Conservation (phyloP, 2,329 filamentous ascomycete species). For the Sporothrix pseudoabietina region DNA sequence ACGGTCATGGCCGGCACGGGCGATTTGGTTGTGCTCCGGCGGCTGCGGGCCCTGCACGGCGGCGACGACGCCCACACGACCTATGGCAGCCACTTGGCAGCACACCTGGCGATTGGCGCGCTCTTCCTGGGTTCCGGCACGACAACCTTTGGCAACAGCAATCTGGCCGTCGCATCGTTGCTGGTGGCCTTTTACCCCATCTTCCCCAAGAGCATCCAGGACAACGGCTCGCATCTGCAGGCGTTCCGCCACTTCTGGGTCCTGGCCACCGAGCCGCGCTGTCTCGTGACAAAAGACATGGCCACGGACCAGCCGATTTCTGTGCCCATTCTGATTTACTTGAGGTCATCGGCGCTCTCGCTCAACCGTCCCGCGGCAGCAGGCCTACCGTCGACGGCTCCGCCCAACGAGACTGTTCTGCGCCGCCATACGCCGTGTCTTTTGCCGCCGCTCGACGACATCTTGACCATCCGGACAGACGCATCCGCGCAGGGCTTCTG, state of each 20-base stretch:
- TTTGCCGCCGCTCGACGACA: constrained; percentile 65
- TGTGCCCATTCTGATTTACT: constrained; percentile 67
- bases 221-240: constrained; percentile 93
- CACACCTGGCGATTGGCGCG: constrained; percentile 86
- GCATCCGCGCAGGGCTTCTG: constrained; percentile 70
- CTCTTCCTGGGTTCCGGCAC: constrained; percentile 92
- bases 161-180: constrained; percentile 81
- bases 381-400: constrained; percentile 43
- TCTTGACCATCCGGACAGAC: constrained; percentile 62
- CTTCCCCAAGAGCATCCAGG: constrained; percentile 84
- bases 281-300: constrained; percentile 83
- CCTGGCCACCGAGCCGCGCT: constrained; percentile 84
- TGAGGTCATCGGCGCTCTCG: constrained; percentile 45
- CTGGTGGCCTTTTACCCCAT: constrained; percentile 93
- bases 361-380: constrained; percentile 40
- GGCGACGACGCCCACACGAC: constrained; percentile 80
- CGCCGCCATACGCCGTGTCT: constrained; percentile 59
- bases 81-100: constrained; percentile 91
- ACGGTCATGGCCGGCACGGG: constrained; percentile 96
- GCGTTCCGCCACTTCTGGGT: constrained; percentile 98
- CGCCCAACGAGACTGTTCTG: constrained; percentile 43
- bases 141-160: constrained; percentile 84
- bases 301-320: constrained; percentile 79
- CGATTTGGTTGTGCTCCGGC: constrained; percentile 80
- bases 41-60: constrained; percentile 84